These are phyloP conservation scores for Fonsecaea multimorphosa DNA, from an alignment of 2,329 filamentous ascomycete genomes.

Conservation along the genomic window DNA sequence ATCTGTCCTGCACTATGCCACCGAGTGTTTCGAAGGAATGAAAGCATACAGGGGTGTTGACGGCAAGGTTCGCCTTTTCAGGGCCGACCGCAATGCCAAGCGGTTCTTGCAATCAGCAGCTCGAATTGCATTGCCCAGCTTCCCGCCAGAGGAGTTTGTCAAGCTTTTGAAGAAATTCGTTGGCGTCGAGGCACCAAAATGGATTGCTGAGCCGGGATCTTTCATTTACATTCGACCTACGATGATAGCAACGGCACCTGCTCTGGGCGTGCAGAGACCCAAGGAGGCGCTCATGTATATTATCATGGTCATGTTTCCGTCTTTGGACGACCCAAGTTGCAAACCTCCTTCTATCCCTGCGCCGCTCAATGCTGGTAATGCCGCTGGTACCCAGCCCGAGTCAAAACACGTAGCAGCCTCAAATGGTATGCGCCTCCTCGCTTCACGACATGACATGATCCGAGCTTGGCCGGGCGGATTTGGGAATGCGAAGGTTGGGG, in stretches of 20 bases:
- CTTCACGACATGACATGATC: conserved; percentile 79
- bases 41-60: conserved; percentile 75
- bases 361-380: background rate
- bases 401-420: conserved; percentile 12
- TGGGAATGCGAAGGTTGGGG: conserved; percentile 88
- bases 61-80: conserved; percentile 76
- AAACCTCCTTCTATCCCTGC: conserved; percentile 17
- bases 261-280: conserved; percentile 80
- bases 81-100: conserved; percentile 73
- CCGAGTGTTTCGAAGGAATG: conserved; percentile 87
- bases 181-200: conserved; percentile 39
- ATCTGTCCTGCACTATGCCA: conserved; percentile 84
- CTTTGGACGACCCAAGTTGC: conserved; percentile 27
- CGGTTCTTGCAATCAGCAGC: conserved; percentile 63
- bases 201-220: conserved; percentile 53
- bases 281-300: conserved; percentile 83
- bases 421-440: conserved; percentile 56
- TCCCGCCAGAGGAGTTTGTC: conserved; percentile 73
- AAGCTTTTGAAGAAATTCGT: conserved; percentile 72
- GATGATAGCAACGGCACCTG: conserved; percentile 80
- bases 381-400: conserved; percentile 21
- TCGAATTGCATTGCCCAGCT: conserved; percentile 76
- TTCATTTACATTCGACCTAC: conserved; percentile 88
- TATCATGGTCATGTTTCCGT: conserved; percentile 50
- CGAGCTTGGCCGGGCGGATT: conserved; percentile 94